Evolutionary conservation across 2,329 filamentous ascomycete genomes (phyloP).

Genomic region (Huntiella abstrusa): DNA sequence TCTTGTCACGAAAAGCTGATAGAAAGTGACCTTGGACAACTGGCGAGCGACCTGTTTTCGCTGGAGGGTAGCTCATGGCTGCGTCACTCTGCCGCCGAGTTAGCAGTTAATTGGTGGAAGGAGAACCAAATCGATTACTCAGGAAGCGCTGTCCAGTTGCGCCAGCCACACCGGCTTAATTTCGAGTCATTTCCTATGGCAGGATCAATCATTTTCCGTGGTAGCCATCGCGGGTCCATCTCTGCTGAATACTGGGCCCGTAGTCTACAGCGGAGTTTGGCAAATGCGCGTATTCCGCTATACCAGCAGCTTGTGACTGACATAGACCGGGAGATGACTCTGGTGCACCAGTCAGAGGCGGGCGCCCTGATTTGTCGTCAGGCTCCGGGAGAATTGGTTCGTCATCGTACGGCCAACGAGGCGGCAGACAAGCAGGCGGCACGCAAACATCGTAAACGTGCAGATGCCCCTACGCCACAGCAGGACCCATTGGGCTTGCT

Average conservation of each 20-base stretch:
- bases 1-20: slow-evolving; percentile 72
- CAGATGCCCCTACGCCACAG: slow-evolving; percentile 2
- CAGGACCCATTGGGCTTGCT: slow-evolving; percentile 10
- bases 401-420: not conserved
- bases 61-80: slow-evolving; percentile 62
- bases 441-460: not conserved
- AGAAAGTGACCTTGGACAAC: slow-evolving; percentile 48
- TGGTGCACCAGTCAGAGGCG: slow-evolving; percentile 46
- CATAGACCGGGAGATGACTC: slow-evolving; percentile 48
- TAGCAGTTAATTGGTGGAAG: slow-evolving; percentile 54
- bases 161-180: not conserved
- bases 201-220: not conserved
- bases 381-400: not conserved
- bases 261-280: slow-evolving; percentile 58
- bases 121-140: slow-evolving; percentile 9
- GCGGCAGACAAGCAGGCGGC: not conserved
- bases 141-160: not conserved
- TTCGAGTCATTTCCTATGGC: not conserved
- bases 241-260: slow-evolving; percentile 42
- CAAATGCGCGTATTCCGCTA: slow-evolving; percentile 54
- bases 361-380: slow-evolving; percentile 37
- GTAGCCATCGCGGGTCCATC: not conserved
- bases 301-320: slow-evolving; percentile 39
- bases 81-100: slow-evolving; percentile 64
- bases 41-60: slow-evolving; percentile 62